Evolutionary conservation across 306 rosid species (phyloP).

Genomic region (Prunus salicina): DNA sequence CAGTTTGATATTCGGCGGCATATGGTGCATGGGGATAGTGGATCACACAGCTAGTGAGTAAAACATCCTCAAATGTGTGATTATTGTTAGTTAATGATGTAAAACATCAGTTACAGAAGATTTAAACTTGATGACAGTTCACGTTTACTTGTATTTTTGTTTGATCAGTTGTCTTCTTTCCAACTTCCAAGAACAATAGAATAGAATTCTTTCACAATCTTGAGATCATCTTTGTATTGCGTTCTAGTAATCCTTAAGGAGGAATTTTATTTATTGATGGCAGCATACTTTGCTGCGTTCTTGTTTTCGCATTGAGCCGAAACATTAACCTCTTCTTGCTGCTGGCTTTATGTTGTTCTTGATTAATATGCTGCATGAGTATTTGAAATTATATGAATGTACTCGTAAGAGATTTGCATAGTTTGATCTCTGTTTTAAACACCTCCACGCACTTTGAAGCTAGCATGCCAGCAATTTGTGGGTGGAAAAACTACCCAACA

Average conservation of each 20-base stretch:
- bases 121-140: constrained; percentile 41
- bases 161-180: constrained; percentile 31
- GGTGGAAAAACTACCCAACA: no score
- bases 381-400: no score
- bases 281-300: constrained; percentile 32
- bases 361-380: not conserved
- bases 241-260: constrained; percentile 42
- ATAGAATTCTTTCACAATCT: constrained; percentile 54
- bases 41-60: constrained; percentile 49
- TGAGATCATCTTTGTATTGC: constrained; percentile 30
- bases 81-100: constrained; percentile 40
- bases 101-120: constrained; percentile 29
- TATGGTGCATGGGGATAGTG: constrained; percentile 27
- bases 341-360: not conserved
- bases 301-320: not conserved
- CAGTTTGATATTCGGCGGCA: constrained; percentile 76
- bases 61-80: constrained; percentile 28
- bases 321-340: not conserved
- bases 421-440: no score
- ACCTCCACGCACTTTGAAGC: no score
- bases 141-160: constrained; percentile 25
- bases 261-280: constrained; percentile 38
- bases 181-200: constrained; percentile 43
- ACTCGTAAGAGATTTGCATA: no score
- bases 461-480: no score